phyloP scores from a whole-genome alignment of 1,284 basidiomycete species.

The Trichosporon ovoides region DNA sequence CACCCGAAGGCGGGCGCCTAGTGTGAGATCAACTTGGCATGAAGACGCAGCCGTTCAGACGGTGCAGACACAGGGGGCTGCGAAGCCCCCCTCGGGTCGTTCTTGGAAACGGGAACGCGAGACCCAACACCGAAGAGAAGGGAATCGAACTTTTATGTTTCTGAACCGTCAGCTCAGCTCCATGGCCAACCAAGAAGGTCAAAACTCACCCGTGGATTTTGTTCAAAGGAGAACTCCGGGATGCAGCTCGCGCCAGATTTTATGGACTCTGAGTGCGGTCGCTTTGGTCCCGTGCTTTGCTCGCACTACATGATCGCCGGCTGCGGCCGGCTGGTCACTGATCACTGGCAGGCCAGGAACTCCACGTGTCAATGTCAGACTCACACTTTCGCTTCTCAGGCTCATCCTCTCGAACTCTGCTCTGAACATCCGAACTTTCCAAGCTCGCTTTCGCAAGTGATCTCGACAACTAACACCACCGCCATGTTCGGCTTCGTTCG shows the following conservation, averaged over 20 bases:
- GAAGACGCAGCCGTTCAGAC: conserved; percentile 5
- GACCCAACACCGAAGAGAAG: conserved; percentile 40
- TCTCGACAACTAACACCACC: background rate
- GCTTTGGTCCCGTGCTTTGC: background rate
- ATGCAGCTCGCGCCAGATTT: background rate
- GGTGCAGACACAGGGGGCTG: conserved; percentile 13
- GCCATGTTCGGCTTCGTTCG: conserved; percentile 11
- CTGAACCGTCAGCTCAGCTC: conserved; percentile 13
- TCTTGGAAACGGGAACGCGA: conserved; percentile 50
- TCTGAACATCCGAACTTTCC: background rate
- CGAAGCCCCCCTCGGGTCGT: conserved; percentile 19
- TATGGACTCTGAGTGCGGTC: background rate
- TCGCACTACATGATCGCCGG: background rate
- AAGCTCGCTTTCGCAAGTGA: background rate
- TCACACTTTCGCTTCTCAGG: background rate
- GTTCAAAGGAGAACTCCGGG: background rate
- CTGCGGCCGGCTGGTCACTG: background rate
- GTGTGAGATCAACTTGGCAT: background rate
- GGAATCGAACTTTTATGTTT: conserved; percentile 49
- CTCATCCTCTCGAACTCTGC: background rate
- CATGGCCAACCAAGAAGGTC: background rate
- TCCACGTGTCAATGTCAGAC: background rate
- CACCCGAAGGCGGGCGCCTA: conserved; percentile 5
- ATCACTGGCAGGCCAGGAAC: background rate
- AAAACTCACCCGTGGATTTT: conserved; percentile 8